Evolutionary conservation across 2,329 filamentous ascomycete species (phyloP), one percentile per base, ranked within the genome.

Genomic region (Botrytis byssoidea): DNA sequence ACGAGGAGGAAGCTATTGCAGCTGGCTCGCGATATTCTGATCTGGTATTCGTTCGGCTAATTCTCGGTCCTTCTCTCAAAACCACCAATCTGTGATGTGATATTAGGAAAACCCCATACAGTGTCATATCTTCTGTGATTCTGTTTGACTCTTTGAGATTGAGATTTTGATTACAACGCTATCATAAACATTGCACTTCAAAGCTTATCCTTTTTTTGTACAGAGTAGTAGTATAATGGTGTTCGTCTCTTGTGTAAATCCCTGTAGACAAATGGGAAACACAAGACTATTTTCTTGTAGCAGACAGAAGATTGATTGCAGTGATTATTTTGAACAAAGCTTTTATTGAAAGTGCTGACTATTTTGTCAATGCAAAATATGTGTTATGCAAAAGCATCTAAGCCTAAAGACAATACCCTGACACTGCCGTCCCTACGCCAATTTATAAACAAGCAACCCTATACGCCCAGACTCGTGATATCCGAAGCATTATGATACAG

Each of bases 401-500:
- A 73, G 40, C 71, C 57, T 46, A 64, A 70, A 66, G 68, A 60
- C 64, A 72, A 73, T 73, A 73, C 66, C 72, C 66, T 71, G 60
- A 71, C 57, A 64, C 20, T 48, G 55, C 72, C 66, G 55, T 64
- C 72, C 71, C 71, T 68, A 69, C 72, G 55, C 72, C 72, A 71
- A 61, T 55, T 42, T 64, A 73, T 70, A 64, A 73, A 71, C 59
- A 73, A 70, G 18, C 57, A 71, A 72, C 63, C 71, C 63, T 63
- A 72, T 67, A 74, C 73, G 73, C 73, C 73, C 65, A 70, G 64
- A 73, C 64, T 67, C 64, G 59, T 67, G 64, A 72, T 67, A 73
- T 74, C 64, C 51, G 71, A 64, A 73, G 73, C 73, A 74, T 74
- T 74, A 74, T 74, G 73, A 74, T 74, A 74, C 73, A 74, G 55